Conservation (phyloP, 768 basidiomycete genomes). For the Infundibulicybe gibba region DNA sequence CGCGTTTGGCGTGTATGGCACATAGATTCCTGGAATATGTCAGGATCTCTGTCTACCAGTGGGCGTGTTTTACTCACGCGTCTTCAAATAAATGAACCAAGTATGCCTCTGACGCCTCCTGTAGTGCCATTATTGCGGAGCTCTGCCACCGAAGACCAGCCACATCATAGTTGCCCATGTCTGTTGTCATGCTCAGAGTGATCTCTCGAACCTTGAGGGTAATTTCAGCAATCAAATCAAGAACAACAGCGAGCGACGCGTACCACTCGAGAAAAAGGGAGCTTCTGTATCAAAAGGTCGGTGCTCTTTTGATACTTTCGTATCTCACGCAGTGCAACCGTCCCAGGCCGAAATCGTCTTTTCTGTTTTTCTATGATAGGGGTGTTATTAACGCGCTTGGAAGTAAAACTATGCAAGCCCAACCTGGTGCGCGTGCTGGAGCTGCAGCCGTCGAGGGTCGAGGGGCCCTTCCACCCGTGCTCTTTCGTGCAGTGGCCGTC, state of each 20-base stretch:
- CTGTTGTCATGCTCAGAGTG: slow-evolving; percentile 84
- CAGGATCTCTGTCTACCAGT: slow-evolving; percentile 3
- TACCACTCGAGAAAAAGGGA: slow-evolving; percentile 92
- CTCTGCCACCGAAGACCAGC: slow-evolving; percentile 88
- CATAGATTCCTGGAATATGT: slow-evolving; percentile 75
- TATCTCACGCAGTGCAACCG: slow-evolving; percentile 87
- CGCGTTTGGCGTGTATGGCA: slow-evolving; percentile 96
- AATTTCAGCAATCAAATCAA: neutral
- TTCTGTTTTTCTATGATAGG: slow-evolving; percentile 33
- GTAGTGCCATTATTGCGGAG: slow-evolving; percentile 88
- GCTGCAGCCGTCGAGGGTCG: slow-evolving; percentile 22
- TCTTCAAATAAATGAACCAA: slow-evolving; percentile 97
- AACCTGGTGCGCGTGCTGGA: slow-evolving; percentile 6
- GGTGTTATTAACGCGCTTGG: neutral
- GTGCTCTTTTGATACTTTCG: slow-evolving; percentile 94
- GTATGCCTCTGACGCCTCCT: slow-evolving; percentile 95
- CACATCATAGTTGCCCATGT: slow-evolving; percentile 58
- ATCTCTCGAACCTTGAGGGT: slow-evolving; percentile 87
- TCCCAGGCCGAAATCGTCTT: slow-evolving; percentile 83
- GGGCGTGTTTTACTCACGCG: slow-evolving; percentile 64
- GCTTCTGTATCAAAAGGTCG: slow-evolving; percentile 79
- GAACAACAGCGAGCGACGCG: slow-evolving; percentile 23
- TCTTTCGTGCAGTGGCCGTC: slow-evolving; percentile 75
- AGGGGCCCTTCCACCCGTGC: slow-evolving; percentile 68
- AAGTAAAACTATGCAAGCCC: neutral